A percentile compares a stretch with the other conserved stretches of the same genome.
phyloP scores from a whole-genome alignment of 768 basidiomycete genomes.

The Boletus rufocinnamomeus region DNA sequence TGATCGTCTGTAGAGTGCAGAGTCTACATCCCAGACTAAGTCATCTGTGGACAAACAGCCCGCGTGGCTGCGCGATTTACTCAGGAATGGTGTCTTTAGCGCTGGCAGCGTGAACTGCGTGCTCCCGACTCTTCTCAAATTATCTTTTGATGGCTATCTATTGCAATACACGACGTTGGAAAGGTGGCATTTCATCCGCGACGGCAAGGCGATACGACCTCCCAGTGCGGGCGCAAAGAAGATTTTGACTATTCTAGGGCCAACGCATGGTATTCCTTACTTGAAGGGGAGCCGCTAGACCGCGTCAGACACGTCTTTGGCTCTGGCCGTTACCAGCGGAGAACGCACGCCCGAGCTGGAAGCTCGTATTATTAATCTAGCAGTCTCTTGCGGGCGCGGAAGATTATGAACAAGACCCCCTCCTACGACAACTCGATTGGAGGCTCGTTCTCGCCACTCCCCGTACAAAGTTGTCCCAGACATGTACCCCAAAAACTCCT shows the following conservation, averaged over 20 bases:
- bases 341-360: constrained; percentile 38
- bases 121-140: constrained; percentile 66
- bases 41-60: constrained; percentile 37
- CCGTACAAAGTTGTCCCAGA: background rate
- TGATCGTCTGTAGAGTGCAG: constrained; percentile 11
- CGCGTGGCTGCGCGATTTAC: constrained; percentile 58
- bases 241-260: constrained; percentile 46
- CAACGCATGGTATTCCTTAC: constrained; percentile 48
- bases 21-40: background rate
- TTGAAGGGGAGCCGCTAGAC: constrained; percentile 46
- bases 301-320: constrained; percentile 45
- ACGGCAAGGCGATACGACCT: constrained; percentile 38
- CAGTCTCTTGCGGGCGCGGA: constrained; percentile 33
- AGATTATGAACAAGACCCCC: constrained; percentile 45
- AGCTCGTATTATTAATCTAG: constrained; percentile 44
- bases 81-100: constrained; percentile 43
- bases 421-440: constrained; percentile 74
- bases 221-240: constrained; percentile 46
- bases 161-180: constrained; percentile 54
- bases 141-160: constrained; percentile 63
- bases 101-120: constrained; percentile 44
- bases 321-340: constrained; percentile 47
- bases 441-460: constrained; percentile 29
- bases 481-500: constrained; percentile 19
- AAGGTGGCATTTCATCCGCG: constrained; percentile 65